Evolutionary conservation across 768 basidiomycete species (phyloP), one percentile per base, ranked within the genome.

Genomic region (Pulveroboletus sp.): DNA sequence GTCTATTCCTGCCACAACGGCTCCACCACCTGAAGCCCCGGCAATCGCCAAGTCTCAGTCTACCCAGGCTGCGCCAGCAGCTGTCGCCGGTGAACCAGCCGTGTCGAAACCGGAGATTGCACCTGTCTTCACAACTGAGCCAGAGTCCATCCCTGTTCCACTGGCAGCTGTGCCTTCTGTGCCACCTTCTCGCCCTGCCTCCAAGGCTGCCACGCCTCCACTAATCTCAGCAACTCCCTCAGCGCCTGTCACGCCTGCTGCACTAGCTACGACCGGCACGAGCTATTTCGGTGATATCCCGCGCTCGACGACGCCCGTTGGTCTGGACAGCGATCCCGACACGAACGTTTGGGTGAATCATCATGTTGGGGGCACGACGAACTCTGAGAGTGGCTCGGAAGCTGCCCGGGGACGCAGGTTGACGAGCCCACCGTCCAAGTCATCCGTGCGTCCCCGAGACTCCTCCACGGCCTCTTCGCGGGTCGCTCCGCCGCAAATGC

Each of bases 71-170:
- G 39, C 32, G n/a, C 50, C 54, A 11, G 43, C 46, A 15, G 35
- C 3, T 6, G 8, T 62, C 50, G 21, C 52, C 33, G 42, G 52
- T 36, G 52, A 57, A 28, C 39, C 57, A n/a, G 50, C 47, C 43
- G 43, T 59, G 48, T 17, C 72, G 57, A 45, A 70, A 71, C 35
- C 67, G 66, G 38, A 74, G 68, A 18, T 78, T 72, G 30, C 75
- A 64, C 9, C 58, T 6, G 77, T 76, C 8, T 75, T 81, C 63
- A 81, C 77, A 0, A 76, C 75, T 21, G 76, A 78, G 43, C 71
- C 74, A 3, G 80, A 81, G 37, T 71, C 64, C 12, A 46, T 68
- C 15, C 27, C 54, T 18, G 24, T 35, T 21, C 39, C 45, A 11
- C 59, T n/a, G 32, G 21, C 47, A 5, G 52, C 46, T 6, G 35